Conservation (phyloP, 2,329 filamentous ascomycete species). For the Aspergillus brunneoviolaceus region DNA sequence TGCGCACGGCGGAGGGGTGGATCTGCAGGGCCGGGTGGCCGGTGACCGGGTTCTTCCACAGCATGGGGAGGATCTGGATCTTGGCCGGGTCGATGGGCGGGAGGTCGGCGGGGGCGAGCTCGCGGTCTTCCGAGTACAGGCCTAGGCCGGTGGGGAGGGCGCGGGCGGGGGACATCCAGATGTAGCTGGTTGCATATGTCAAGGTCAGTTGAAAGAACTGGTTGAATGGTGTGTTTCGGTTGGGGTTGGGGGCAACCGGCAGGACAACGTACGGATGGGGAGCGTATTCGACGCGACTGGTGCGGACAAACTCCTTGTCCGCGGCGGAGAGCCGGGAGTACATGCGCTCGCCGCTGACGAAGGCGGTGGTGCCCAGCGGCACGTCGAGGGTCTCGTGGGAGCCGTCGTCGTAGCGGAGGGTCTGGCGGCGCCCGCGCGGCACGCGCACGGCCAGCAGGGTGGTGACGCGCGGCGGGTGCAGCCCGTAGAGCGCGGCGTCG, state of each 20-base stretch:
- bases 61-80: conserved; percentile 72
- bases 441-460: conserved; percentile 72
- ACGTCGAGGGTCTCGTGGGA: conserved; percentile 65
- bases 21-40: conserved; percentile 69
- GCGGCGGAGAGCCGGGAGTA: conserved; percentile 64
- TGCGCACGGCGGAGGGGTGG: conserved; percentile 69
- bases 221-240: too few relatives aligned
- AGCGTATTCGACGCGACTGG: conserved; percentile 70
- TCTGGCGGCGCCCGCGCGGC: conserved; percentile 65
- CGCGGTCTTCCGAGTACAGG: conserved; percentile 64
- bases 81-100: conserved; percentile 65
- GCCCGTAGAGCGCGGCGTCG: conserved; percentile 72
- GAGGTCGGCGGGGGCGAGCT: conserved; percentile 60
- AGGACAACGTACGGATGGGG: conserved; percentile 60
- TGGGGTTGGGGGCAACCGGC: too few relatives aligned
- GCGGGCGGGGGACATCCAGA: conserved; percentile 73
- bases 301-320: conserved; percentile 67
- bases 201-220: too few relatives aligned
- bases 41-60: conserved; percentile 73
- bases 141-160: conserved; percentile 69
- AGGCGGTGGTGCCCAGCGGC: conserved; percentile 73
- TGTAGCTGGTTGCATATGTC: conserved; percentile 43
- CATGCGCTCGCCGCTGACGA: conserved; percentile 70
- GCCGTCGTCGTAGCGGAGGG: conserved; percentile 71
- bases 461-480: conserved; percentile 72